These are phyloP conservation scores for Juncus inflexus DNA, from an alignment of 176 grass and related monocot genomes.

Conservation along the genomic window DNA sequence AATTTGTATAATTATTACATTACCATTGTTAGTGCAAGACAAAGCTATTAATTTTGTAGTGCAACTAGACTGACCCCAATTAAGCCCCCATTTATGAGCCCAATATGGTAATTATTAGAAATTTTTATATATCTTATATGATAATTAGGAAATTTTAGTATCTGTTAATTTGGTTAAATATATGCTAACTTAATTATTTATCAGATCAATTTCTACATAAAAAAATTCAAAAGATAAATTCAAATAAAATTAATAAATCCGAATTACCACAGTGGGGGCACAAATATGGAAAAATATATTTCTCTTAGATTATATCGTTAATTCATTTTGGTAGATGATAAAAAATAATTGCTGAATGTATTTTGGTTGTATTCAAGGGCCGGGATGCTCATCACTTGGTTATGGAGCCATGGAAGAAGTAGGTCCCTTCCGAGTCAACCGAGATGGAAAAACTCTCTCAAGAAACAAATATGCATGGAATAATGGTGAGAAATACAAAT, in stretches of 20 bases:
- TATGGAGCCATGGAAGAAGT: conserved; percentile 95
- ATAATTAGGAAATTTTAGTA: too few species aligned
- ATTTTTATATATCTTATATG: too few species aligned
- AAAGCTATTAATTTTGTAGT: neutral
- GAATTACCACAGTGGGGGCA: too few species aligned
- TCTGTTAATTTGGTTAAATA: too few species aligned
- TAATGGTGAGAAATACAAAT: conserved; percentile 51
- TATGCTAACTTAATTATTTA: too few species aligned
- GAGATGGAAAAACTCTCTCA: conserved; percentile 44
- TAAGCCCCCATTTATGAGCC: too few species aligned
- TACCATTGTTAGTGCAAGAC: neutral
- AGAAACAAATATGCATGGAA: conserved; percentile 93
- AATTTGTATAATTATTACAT: neutral
- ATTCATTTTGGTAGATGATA: neutral
- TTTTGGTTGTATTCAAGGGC: conserved; percentile 39
- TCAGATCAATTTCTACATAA: too few species aligned
- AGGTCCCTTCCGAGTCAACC: conserved; percentile 80
- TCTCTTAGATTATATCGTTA: neutral
- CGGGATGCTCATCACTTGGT: conserved; percentile 95
- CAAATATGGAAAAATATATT: too few species aligned
- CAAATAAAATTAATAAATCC: too few species aligned
- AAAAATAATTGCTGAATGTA: neutral
- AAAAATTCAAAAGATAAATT: too few species aligned
- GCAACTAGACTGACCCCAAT: too few species aligned
- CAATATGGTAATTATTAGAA: too few species aligned